These are phyloP conservation scores for Nannizzia gypsea DNA, from an alignment of 2,329 filamentous ascomycete genomes.

Conservation along the genomic window DNA sequence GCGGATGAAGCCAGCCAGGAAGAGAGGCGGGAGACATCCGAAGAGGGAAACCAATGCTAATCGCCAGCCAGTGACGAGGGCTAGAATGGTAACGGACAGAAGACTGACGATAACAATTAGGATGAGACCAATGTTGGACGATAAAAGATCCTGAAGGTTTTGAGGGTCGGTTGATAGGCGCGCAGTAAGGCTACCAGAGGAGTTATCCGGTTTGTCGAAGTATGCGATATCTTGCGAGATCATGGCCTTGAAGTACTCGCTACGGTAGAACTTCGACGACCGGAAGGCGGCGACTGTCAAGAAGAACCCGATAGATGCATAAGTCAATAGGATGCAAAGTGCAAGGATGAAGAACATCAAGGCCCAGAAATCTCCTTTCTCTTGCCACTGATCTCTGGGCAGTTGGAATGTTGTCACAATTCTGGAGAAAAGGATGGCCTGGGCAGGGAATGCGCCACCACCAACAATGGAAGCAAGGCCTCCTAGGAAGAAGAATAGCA, in stretches of 20 bases:
- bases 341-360: conserved; percentile 39
- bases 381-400: conserved; percentile 12
- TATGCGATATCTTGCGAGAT: conserved; percentile 22
- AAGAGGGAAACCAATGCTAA: conserved; percentile 54
- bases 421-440: conserved; percentile 31
- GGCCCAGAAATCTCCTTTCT: conserved; percentile 33
- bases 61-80: conserved; percentile 66
- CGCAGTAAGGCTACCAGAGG: conserved; percentile 52
- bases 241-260: conserved; percentile 18
- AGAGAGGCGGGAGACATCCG: conserved; percentile 32
- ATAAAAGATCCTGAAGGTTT: conserved; percentile 45
- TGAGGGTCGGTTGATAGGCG: conserved; percentile 72
- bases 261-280: conserved; percentile 14
- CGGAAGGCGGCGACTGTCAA: conserved; percentile 14
- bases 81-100: conserved; percentile 53
- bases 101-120: conserved; percentile 65
- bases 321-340: conserved; percentile 24
- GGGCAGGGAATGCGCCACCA: conserved; percentile 37
- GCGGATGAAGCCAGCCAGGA: conserved; percentile 24
- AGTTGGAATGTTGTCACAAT: conserved; percentile 19
- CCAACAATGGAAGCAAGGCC: conserved; percentile 23
- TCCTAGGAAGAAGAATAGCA: conserved; percentile 30
- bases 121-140: conserved; percentile 68
- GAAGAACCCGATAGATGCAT: conserved; percentile 15
- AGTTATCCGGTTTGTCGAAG: conserved; percentile 17